A percentile compares a stretch with the other conserved stretches of the same genome.
Evolutionary conservation across 768 basidiomycete genomes (phyloP).

Genomic region (Fibroporia radiculosa): DNA sequence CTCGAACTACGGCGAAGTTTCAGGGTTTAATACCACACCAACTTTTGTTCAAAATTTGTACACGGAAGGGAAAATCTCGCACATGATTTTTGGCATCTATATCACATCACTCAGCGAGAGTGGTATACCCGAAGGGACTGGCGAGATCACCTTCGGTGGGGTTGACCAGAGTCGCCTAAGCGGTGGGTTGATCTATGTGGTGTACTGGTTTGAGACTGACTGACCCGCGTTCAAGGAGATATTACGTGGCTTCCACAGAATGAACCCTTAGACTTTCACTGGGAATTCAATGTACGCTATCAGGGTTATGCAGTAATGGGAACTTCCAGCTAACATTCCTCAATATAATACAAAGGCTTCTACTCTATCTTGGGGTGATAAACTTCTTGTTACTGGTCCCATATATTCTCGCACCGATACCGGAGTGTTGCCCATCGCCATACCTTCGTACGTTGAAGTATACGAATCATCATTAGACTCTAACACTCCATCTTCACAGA

Average conservation of each 20-base stretch:
- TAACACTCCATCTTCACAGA: background rate
- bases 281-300: conserved; percentile 1
- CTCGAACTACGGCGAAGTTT: conserved; percentile 1
- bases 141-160: conserved; percentile 3
- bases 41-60: conserved; percentile 1
- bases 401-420: conserved; percentile 3
- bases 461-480: background rate
- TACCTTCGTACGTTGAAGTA: background rate
- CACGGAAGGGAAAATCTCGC: background rate
- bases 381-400: background rate
- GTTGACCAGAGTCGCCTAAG: conserved; percentile 1
- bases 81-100: conserved; percentile 1
- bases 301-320: background rate
- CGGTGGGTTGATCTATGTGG: background rate
- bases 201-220: background rate
- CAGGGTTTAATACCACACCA: conserved; percentile 1
- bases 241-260: conserved; percentile 1
- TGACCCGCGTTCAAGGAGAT: background rate
- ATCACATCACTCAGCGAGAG: background rate
- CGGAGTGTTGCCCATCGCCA: background rate
- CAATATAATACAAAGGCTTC: background rate
- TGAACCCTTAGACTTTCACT: background rate
- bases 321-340: too few species aligned
- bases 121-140: background rate
- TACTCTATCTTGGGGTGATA: background rate